Conservation (phyloP, 2,329 filamentous ascomycete species). For the Penicillium janthinellum region DNA sequence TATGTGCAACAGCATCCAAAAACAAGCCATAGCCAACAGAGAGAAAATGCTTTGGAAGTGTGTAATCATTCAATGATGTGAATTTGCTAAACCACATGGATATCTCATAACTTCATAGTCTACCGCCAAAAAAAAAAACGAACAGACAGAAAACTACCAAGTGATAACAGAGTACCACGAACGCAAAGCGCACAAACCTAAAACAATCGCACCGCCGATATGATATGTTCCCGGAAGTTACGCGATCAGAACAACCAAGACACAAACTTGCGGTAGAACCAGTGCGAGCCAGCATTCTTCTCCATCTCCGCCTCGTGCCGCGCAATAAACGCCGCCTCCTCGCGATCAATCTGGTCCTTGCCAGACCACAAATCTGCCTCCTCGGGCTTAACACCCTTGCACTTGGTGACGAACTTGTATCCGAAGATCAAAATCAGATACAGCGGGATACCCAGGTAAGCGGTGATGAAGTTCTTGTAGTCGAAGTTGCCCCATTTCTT, state of each 20-base stretch:
- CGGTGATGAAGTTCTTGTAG: constrained; percentile 76
- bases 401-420: constrained; percentile 62
- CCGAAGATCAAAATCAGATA: constrained; percentile 71
- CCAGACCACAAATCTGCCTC: constrained; percentile 71
- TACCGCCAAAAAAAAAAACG: neutral
- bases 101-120: constrained; percentile 1
- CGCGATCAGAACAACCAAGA: constrained; percentile 60
- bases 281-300: constrained; percentile 40
- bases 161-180: neutral
- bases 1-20: too few relatives aligned
- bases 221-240: neutral
- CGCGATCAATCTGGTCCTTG: constrained; percentile 71
- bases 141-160: neutral
- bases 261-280: constrained; percentile 62
- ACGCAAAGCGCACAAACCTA: neutral
- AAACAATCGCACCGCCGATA: neutral
- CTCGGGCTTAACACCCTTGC: constrained; percentile 57
- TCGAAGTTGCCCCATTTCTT: constrained; percentile 60
- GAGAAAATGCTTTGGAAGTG: too few relatives aligned
- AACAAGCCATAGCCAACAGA: too few relatives aligned
- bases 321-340: constrained; percentile 70
- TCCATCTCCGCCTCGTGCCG: constrained; percentile 49
- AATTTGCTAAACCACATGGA: neutral
- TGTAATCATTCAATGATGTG: neutral
- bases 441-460: constrained; percentile 74